Conservation (phyloP, 805 yeast genomes). For the Myxozyma udenii region DNA sequence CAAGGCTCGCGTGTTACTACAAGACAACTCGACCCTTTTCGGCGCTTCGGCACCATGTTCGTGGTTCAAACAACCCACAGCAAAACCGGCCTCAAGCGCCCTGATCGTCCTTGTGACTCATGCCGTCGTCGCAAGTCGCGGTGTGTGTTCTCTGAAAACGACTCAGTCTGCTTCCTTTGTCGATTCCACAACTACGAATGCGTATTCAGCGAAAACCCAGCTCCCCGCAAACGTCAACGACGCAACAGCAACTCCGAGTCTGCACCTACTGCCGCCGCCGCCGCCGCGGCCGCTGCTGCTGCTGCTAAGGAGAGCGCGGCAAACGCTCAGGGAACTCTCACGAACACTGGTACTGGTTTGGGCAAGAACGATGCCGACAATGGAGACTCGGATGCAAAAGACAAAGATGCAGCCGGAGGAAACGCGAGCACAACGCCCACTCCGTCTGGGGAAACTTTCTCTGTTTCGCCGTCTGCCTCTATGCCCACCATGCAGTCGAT, state of each 20-base stretch:
- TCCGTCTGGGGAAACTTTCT: slow-evolving; percentile 2
- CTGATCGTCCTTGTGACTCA: slow-evolving; percentile 30
- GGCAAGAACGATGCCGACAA: slow-evolving; percentile 5
- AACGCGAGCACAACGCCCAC: neutral
- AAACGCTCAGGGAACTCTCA: neutral
- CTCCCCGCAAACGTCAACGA: slow-evolving; percentile 24
- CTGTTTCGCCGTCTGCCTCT: slow-evolving; percentile 13
- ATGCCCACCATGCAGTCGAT: slow-evolving; percentile 22
- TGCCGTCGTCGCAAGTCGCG: slow-evolving; percentile 30
- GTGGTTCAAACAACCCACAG: slow-evolving; percentile 30
- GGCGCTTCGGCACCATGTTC: slow-evolving; percentile 14
- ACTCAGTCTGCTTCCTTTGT: slow-evolving; percentile 27
- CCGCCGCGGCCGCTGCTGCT: slow-evolving; percentile 5
- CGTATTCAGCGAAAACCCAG: slow-evolving; percentile 26
- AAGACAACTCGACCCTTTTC: neutral
- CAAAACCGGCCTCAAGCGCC: slow-evolving; percentile 30
- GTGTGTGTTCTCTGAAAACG: slow-evolving; percentile 30
- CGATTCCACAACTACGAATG: slow-evolving; percentile 31
- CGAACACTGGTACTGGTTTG: neutral
- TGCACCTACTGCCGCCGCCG: slow-evolving; percentile 7
- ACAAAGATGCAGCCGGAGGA: slow-evolving; percentile 5
- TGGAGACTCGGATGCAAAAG: slow-evolving; percentile 4
- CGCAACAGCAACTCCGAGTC: slow-evolving; percentile 10
- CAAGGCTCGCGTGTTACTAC: neutral
- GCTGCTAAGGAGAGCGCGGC: neutral